Base-by-base conservation (phyloP, 2,329 filamentous ascomycete genomes). In the Diaporthe longicolla region DNA sequence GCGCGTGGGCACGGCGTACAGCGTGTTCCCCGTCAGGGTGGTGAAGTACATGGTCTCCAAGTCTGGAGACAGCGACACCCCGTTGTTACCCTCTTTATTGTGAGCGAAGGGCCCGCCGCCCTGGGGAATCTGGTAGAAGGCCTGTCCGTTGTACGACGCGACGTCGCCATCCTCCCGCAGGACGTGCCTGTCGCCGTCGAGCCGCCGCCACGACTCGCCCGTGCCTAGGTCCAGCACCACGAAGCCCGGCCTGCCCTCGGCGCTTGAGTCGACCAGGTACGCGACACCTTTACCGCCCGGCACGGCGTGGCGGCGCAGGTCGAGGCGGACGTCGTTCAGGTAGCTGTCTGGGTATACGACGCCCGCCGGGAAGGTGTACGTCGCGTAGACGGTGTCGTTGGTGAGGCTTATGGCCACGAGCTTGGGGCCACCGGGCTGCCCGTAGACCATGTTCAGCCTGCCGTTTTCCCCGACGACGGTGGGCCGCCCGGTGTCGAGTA, bases 261-360 rank as follows among this genome's bases (percentile, higher is more conserved):
- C 85, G 70, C 81, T 84, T 76, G 80, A 84, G 78, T 87, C 85
- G 32, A 85, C 82, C 3, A 87, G 82, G 75, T 86, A 87, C 6
- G 84, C 85, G 35, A 87, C 82, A 15, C 85, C 84, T 26, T 80
- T 72, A 13, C 83, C 84, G 1, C 79, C 80, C n/a, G 80, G 81
- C 3, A 83, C 82, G 1, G 80, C 77, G 57, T 84, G 82, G 9
- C 82, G 59, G n/a, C 84, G 81, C 45, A 87, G 80, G 76, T 87
- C 85, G 78, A 87, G 86, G 35, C 85, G 83, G 2, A 87, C 72
- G 73, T 87, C 85, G 74, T 86, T 86, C 76, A 87, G 82, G 78
- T 85, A 87, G 37, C 81, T 83, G 76, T 86, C 85, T 2, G 84
- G 84, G 74, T 82, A 86, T 76, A 85, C 83, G 4, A 86, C 84